phyloP scores from a whole-genome alignment of 2,329 filamentous ascomycete species.

The Fusarium sp. region DNA sequence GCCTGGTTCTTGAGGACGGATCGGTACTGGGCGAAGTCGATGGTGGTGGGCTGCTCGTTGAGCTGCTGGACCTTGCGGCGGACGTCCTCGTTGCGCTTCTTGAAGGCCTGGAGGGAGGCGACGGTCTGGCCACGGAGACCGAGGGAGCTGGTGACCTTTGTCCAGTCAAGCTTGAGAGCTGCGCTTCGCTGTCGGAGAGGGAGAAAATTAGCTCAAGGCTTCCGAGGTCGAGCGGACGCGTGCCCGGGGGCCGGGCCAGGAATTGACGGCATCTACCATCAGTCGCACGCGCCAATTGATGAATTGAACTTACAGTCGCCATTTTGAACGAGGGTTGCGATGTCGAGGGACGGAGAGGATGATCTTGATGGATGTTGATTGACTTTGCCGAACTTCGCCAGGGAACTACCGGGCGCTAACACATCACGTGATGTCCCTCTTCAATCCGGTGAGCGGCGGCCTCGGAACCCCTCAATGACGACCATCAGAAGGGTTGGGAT shows the following conservation, averaged over 20 bases:
- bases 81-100: conserved; percentile 99
- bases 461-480: conserved; percentile 40
- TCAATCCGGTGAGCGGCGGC: conserved; percentile 25
- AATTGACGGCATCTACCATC: conserved; percentile 30
- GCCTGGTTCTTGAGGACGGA: conserved; percentile 93
- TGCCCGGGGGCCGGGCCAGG: conserved; percentile 5
- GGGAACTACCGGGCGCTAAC: conserved; percentile 44
- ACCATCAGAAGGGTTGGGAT: background rate
- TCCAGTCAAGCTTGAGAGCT: conserved; percentile 99
- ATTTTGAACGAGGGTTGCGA: conserved; percentile 67
- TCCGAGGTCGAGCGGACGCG: conserved; percentile 34
- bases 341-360: conserved; percentile 60
- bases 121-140: conserved; percentile 96
- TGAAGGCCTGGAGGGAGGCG: conserved; percentile 92
- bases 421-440: conserved; percentile 47
- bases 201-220: conserved; percentile 66
- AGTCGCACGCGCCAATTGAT: conserved; percentile 43
- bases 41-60: conserved; percentile 81
- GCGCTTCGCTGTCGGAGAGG: conserved; percentile 81
- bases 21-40: conserved; percentile 97
- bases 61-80: conserved; percentile 91
- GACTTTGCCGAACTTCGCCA: conserved; percentile 57
- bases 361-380: conserved; percentile 59
- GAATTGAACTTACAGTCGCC: conserved; percentile 71
- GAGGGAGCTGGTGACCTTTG: conserved; percentile 91